Percentiles rank a stretch among this genome's conserved stretches.
phyloP scores from a whole-genome alignment of 2,329 filamentous ascomycete genomes.

The Verticillium nonalfalfae region DNA sequence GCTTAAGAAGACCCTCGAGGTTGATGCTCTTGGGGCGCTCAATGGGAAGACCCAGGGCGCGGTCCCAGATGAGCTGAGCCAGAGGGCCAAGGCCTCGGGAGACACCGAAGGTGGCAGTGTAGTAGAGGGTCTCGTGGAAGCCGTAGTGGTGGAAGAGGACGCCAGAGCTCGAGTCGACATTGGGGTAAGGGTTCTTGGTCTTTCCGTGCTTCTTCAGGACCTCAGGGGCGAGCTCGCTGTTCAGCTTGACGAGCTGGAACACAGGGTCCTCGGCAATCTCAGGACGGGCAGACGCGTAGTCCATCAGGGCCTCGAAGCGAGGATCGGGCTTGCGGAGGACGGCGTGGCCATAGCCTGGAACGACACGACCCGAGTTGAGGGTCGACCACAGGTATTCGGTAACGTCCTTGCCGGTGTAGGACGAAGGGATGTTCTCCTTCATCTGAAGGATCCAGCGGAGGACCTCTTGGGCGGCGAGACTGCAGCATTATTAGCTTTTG shows the following conservation, averaged over 20 bases:
- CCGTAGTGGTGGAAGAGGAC: slow-evolving; percentile 98
- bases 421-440: slow-evolving; percentile 77
- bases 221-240: slow-evolving; percentile 82
- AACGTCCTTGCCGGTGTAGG: slow-evolving; percentile 75
- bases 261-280: slow-evolving; percentile 84
- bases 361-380: slow-evolving; percentile 87
- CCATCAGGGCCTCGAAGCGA: slow-evolving; percentile 93
- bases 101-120: slow-evolving; percentile 68
- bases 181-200: slow-evolving; percentile 97
- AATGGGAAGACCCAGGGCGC: slow-evolving; percentile 87
- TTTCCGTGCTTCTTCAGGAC: slow-evolving; percentile 95
- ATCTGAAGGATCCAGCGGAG: slow-evolving; percentile 96
- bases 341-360: slow-evolving; percentile 92
- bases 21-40: slow-evolving; percentile 98
- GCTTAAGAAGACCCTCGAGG: slow-evolving; percentile 74
- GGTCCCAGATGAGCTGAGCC: slow-evolving; percentile 93
- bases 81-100: slow-evolving; percentile 75
- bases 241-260: slow-evolving; percentile 90
- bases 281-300: slow-evolving; percentile 79
- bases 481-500: slow-evolving; percentile 14
- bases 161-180: slow-evolving; percentile 89
- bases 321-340: slow-evolving; percentile 96
- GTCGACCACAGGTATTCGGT: slow-evolving; percentile 88
- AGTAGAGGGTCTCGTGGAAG: slow-evolving; percentile 95
- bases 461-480: slow-evolving; percentile 93